Evolutionary conservation across 345 rosid genomes (phyloP), one percentile per base, ranked within the genome.

Genomic region (Brassica nigra): DNA sequence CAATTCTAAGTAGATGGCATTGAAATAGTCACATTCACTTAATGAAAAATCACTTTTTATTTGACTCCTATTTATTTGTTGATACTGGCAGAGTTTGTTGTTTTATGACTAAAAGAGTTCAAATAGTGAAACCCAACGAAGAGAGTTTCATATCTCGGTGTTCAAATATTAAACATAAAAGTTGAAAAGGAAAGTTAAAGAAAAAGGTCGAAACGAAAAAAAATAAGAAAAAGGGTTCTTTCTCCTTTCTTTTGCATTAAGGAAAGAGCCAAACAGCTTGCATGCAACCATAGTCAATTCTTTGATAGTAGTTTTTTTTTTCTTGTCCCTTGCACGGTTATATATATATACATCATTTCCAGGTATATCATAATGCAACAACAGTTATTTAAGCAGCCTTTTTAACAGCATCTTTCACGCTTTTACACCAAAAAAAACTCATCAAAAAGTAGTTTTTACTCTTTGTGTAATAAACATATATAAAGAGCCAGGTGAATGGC

Each of bases 261-360:
- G 47, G 47, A 79, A 79, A 79, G 75, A 79, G 75, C 69, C 75
- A 62, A 44, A 68, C 65, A 68, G 78, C 78, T 74, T 68, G 78
- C 65, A 36, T 52, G 30, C 36, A 42, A 42, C 49, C 12, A 42
- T 42, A 42, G 4, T 63, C 44, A 9, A 9, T 30, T 18, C 23
- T 66, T 12, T 8, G 8, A 52, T 8, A 20, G 2, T 42, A 44
- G 36, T n/a, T 49, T 23, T 57, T 33, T n/a, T 66, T 33, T 11
- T 64, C 29, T 54, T n/a, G 55, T 27, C 54, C 20, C 54, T 66
- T 52, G 29, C 71, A 75, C 65, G 15, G 27, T 66, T 66, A 34
- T 63, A 64, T 65, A 54, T 75, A 66, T 55, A 36, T 42, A 42
- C 9, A 42, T 42, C 49, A 37, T 57, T 15, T 16, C 1, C 66